These are phyloP conservation scores for Spizellomyces sp. DNA, from an alignment of 192 early-diverging fungal genomes.

Conservation along the genomic window DNA sequence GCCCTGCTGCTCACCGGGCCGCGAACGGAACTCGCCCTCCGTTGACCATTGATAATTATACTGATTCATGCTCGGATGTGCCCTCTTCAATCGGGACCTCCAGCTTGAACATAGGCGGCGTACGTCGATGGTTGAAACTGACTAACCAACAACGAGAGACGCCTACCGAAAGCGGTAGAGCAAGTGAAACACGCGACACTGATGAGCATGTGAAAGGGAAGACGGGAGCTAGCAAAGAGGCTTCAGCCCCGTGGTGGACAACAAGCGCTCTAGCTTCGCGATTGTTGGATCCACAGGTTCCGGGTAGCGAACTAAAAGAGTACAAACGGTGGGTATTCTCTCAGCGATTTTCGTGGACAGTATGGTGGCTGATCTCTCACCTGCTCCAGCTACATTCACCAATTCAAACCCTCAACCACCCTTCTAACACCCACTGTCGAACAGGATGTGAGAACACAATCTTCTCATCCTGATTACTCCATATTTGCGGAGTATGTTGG, in stretches of 20 bases:
- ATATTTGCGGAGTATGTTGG: slow-evolving; percentile 33
- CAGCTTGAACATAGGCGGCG: slow-evolving; percentile 56
- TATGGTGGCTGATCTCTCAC: too few species aligned
- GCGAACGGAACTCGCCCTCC: background rate
- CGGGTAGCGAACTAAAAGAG: slow-evolving; percentile 49
- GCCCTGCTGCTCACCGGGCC: background rate
- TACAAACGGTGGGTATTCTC: slow-evolving; percentile 43
- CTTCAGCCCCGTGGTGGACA: slow-evolving; percentile 49
- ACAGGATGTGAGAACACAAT: slow-evolving; percentile 9
- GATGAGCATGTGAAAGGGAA: background rate
- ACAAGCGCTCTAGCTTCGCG: slow-evolving; percentile 49
- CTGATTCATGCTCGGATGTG: background rate
- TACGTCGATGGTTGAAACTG: slow-evolving; percentile 46
- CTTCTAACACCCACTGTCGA: slow-evolving; percentile 12
- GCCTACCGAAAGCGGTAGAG: background rate
- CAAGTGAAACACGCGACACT: background rate
- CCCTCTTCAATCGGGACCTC: slow-evolving; percentile 4
- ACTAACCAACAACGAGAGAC: slow-evolving; percentile 20
- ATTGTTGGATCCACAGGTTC: slow-evolving; percentile 53
- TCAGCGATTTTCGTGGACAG: background rate
- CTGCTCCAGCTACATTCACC: slow-evolving; percentile 39
- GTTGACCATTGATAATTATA: background rate
- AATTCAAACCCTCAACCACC: slow-evolving; percentile 42
- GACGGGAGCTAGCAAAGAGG: slow-evolving; percentile 17
- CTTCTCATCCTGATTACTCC: slow-evolving; percentile 33